Percentiles rank a stretch among this genome's conserved stretches.
Evolutionary conservation across 306 rosid genomes (phyloP).

Genomic region (Canavalia gladiata): DNA sequence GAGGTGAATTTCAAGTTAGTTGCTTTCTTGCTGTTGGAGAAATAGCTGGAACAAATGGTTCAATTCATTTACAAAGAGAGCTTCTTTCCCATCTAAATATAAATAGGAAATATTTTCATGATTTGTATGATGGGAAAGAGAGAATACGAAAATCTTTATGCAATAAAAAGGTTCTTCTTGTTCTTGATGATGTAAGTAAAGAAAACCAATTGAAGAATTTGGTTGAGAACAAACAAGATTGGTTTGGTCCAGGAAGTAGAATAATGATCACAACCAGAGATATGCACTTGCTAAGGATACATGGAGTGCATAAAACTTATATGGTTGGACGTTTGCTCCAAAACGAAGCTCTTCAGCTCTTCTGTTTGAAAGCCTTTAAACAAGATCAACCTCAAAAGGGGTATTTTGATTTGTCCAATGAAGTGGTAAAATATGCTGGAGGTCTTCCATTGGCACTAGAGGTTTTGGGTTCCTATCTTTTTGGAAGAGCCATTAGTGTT

Average conservation of each 20-base stretch:
- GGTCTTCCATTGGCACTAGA: constrained; percentile 29
- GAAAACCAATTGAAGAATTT: neutral
- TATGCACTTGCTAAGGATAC: neutral
- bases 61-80: constrained; percentile 28
- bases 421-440: neutral
- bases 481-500: neutral
- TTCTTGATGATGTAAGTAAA: constrained; percentile 11
- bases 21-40: constrained; percentile 38
- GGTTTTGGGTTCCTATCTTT: neutral
- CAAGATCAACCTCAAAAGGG: constrained; percentile 3
- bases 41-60: neutral
- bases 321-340: neutral
- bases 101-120: too few species aligned
- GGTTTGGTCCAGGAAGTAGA: constrained; percentile 10
- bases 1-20: neutral
- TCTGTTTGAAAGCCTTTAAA: neutral
- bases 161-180: neutral
- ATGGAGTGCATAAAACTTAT: neutral
- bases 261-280: constrained; percentile 21
- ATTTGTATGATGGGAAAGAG: too few species aligned
- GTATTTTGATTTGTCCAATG: neutral
- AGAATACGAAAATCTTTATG: neutral
- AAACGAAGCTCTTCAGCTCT: constrained; percentile 7
- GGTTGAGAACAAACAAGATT: neutral
- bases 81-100: neutral